These are phyloP conservation scores for Obba rivulosa DNA, from an alignment of 768 basidiomycete species.

Conservation along the genomic window DNA sequence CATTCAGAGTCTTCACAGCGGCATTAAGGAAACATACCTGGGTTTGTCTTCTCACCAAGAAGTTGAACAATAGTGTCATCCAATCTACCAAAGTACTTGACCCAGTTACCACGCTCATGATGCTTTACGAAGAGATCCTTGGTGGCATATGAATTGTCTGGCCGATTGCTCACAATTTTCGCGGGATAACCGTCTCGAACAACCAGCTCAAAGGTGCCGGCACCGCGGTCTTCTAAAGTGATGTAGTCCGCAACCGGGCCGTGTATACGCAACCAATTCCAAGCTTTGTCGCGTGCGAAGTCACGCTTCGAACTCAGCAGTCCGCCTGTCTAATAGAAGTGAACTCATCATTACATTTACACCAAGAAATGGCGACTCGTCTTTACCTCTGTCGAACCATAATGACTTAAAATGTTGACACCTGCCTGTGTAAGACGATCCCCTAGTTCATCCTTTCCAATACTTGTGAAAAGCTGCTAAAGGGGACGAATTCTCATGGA, in stretches of 20 bases:
- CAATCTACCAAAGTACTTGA: slow-evolving; percentile 47
- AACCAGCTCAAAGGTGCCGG: slow-evolving; percentile 41
- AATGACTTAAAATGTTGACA: slow-evolving; percentile 42
- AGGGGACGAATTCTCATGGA: no score
- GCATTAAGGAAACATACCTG: slow-evolving; percentile 22
- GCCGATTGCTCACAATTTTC: slow-evolving; percentile 37
- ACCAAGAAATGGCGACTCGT: neutral
- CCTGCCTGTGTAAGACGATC: slow-evolving; percentile 43
- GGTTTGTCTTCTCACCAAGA: slow-evolving; percentile 52
- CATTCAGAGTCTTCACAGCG: no score
- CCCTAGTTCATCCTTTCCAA: slow-evolving; percentile 39
- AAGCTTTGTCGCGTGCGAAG: slow-evolving; percentile 44
- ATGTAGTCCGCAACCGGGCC: slow-evolving; percentile 26
- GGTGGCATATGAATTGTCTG: slow-evolving; percentile 50
- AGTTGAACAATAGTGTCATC: slow-evolving; percentile 49
- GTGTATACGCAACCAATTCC: slow-evolving; percentile 45
- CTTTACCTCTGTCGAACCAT: slow-evolving; percentile 39
- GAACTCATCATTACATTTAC: neutral
- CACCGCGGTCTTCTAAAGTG: slow-evolving; percentile 37
- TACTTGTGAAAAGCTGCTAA: neutral
- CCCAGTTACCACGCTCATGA: slow-evolving; percentile 31
- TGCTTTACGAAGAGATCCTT: slow-evolving; percentile 51
- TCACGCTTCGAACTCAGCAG: slow-evolving; percentile 45
- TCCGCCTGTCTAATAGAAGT: slow-evolving; percentile 27
- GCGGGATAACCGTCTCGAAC: slow-evolving; percentile 47